Evolutionary conservation across 495 filamentous ascomycete genomes (phyloP).

Genomic region (Podospora didyma): DNA sequence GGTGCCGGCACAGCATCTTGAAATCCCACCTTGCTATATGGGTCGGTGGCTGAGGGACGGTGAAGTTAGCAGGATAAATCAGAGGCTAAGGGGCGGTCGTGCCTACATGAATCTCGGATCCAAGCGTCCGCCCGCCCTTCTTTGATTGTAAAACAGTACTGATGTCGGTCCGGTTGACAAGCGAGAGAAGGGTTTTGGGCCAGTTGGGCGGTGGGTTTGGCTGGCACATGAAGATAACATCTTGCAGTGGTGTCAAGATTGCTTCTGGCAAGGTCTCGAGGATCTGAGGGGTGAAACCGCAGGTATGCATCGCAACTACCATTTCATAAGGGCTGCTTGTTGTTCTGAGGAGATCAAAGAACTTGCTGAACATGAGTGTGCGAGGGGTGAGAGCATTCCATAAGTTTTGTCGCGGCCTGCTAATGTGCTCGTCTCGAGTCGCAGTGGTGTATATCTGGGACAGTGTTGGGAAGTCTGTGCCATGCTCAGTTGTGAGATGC

Average conservation of each 20-base stretch:
- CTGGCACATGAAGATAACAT: constrained; percentile 80
- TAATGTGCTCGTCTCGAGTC: neutral
- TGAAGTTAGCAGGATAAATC: constrained; percentile 22
- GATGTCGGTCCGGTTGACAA: constrained; percentile 81
- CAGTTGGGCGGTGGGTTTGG: constrained; percentile 73
- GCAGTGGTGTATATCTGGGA: constrained; percentile 43
- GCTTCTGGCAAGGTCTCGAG: constrained; percentile 83
- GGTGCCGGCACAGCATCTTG: constrained; percentile 55
- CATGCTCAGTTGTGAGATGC: constrained; percentile 49
- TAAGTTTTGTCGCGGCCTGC: constrained; percentile 9
- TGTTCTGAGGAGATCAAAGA: constrained; percentile 42
- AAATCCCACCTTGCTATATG: constrained; percentile 70
- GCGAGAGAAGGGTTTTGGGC: constrained; percentile 61
- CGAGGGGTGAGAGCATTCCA: constrained; percentile 47
- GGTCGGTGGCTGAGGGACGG: constrained; percentile 41
- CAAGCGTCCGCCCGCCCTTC: constrained; percentile 36
- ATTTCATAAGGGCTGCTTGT: constrained; percentile 41
- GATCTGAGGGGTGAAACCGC: constrained; percentile 52
- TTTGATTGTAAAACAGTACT: constrained; percentile 57
- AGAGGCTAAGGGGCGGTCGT: neutral
- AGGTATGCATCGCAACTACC: constrained; percentile 58
- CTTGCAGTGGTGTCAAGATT: constrained; percentile 70
- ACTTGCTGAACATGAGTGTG: constrained; percentile 59
- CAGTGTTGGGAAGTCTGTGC: constrained; percentile 55
- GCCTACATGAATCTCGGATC: constrained; percentile 32